A percentile compares a stretch with the other conserved stretches of the same genome.
Evolutionary conservation across 2,329 filamentous ascomycete species (phyloP).

Genomic region (Fusarium keratoplasticum): DNA sequence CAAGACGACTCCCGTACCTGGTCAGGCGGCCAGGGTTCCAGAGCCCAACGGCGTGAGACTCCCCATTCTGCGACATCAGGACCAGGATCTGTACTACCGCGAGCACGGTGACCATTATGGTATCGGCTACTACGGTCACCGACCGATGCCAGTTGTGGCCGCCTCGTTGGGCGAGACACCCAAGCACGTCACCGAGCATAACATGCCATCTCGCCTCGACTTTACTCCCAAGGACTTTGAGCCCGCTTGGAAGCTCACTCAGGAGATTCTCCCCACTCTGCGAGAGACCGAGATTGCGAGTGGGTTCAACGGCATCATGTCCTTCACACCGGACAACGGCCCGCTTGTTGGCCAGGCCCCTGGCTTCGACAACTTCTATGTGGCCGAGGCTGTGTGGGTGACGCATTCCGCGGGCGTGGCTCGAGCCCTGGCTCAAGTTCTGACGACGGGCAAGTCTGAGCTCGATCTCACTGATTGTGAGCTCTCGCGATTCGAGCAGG

Average conservation of each 20-base stretch:
- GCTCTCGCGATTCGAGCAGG: constrained; percentile 69
- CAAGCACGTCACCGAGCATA: constrained; percentile 64
- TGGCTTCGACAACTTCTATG: constrained; percentile 69
- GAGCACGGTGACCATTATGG: constrained; percentile 72
- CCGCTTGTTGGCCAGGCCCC: constrained; percentile 69
- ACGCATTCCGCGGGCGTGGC: constrained; percentile 74
- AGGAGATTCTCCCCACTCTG: constrained; percentile 65
- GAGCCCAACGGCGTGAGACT: constrained; percentile 61
- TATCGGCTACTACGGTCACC: constrained; percentile 74
- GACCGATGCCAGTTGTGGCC: constrained; percentile 69
- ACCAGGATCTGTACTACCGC: constrained; percentile 73
- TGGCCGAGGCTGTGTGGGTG: constrained; percentile 75
- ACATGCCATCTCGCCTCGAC: constrained; percentile 72
- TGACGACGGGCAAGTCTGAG: constrained; percentile 66
- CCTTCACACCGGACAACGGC: constrained; percentile 73
- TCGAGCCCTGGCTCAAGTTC: constrained; percentile 67
- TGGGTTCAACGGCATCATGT: constrained; percentile 75
- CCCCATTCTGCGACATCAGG: constrained; percentile 72
- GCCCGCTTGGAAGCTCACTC: constrained; percentile 68
- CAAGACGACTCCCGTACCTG: constrained; percentile 67
- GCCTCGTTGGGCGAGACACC: constrained; percentile 65
- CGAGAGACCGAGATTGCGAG: constrained; percentile 63
- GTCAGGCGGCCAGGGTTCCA: constrained; percentile 50
- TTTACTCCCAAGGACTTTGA: constrained; percentile 72
- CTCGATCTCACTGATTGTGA: constrained; percentile 71